These are phyloP conservation scores for Pseudozyma flocculosa DNA, from an alignment of 1,284 basidiomycete species.

Conservation along the genomic window DNA sequence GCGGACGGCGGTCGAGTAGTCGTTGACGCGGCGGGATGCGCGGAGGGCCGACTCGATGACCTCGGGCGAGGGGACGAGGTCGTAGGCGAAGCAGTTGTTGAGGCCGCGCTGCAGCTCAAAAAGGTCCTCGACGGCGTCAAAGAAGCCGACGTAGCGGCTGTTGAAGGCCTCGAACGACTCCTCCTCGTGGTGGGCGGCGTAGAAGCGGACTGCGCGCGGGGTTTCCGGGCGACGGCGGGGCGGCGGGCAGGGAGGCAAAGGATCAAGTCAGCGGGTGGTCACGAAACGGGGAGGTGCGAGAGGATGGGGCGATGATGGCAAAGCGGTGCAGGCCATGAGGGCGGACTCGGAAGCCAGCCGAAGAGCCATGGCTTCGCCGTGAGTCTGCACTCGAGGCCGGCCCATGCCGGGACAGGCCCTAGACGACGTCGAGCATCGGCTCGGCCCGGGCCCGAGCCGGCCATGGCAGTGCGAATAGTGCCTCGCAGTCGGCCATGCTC, in stretches of 20 bases:
- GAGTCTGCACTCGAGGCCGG: too few relatives aligned
- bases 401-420: too few relatives aligned
- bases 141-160: conserved; percentile 88
- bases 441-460: too few relatives aligned
- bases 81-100: conserved; percentile 99
- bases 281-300: not conserved
- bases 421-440: too few relatives aligned
- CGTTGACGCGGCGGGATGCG: conserved; percentile 87
- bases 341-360: too few relatives aligned
- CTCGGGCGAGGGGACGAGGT: conserved; percentile 85
- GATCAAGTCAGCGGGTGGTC: not conserved
- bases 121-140: conserved; percentile 86
- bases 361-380: too few relatives aligned
- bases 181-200: conserved; percentile 63
- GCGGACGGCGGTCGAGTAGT: conserved; percentile 93
- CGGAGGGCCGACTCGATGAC: conserved; percentile 88
- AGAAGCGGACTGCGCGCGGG: conserved; percentile 33
- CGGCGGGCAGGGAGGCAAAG: not conserved
- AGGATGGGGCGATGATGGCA: conserved; percentile 3
- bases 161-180: conserved; percentile 94
- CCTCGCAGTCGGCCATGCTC: too few relatives aligned
- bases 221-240: not conserved
- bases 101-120: conserved; percentile 84
- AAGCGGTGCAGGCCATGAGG: too few relatives aligned
- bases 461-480: too few relatives aligned